Base-by-base conservation (phyloP, 2,329 filamentous ascomycete genomes). In the Aspergillus piperis region DNA sequence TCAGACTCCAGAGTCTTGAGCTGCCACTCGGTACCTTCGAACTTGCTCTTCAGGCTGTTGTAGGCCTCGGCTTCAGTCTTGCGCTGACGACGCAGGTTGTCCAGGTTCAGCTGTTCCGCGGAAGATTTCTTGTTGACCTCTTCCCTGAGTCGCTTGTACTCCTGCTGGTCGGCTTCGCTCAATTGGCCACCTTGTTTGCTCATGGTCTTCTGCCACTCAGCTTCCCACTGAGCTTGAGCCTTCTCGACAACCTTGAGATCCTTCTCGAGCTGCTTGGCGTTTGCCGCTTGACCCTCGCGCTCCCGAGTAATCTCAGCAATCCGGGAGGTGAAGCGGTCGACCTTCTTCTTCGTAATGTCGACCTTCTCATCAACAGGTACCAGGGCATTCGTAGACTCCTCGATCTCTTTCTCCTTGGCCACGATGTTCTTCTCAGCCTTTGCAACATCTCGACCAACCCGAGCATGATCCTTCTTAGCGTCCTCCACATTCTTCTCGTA, bases 341-440 rank as follows among this genome's bases (percentile, higher is more conserved):
- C 82, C 63, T 93, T 89, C 63, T 86, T 84, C 13, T 82, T 87
- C 6, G 90, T 90, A 63, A 96, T 88, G 53, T 88, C 84, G 41
- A 99, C 90, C 79, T 98, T 98, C 75, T 97, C 92, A 54, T 96
- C 89, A 61, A 98, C 87, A 0, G 95, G 95, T 7, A 98, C 87
- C 4, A 99, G 84, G 38, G 86, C 88, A 71, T 92, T 96, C 68
- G 93, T 88, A 66, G 90, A 89, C 61, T 95, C 90, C 69, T 97
- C 92, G 21, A 97, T 89, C 47, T 90, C 89, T 71, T 90, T 92
- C 74, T 96, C 91, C 75, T 95, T 96, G 58, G 83, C 82, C 73
- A 91, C 92, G 75, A 98, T 96, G 60, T 85, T 86, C 66, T 89
- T 89, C 74, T 98, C 93, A n/a, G 90, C 86, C 68, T 91, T 93